These are phyloP conservation scores for Phytophthora quininea DNA, from an alignment of 352 stramenopile genomes.

Conservation along the genomic window DNA sequence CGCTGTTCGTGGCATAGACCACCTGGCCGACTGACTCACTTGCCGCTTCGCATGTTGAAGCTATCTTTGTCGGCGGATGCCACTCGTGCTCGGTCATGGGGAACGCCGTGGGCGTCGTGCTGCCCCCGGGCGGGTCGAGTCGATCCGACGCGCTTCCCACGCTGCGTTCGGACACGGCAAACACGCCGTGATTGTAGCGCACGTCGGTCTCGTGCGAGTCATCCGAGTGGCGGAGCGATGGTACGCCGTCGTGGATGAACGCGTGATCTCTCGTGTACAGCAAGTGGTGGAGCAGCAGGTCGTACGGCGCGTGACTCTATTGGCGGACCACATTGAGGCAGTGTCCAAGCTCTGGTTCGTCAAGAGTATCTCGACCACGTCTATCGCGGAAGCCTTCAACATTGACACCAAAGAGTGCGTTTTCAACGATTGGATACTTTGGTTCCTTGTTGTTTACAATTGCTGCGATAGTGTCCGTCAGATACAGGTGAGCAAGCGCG, in stretches of 20 bases:
- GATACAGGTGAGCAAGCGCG: slow-evolving; percentile 58
- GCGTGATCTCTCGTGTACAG: slow-evolving; percentile 52
- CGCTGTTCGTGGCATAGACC: too few species aligned
- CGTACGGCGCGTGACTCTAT: slow-evolving; percentile 41
- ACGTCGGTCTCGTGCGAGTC: slow-evolving; percentile 39
- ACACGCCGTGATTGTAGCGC: slow-evolving; percentile 36
- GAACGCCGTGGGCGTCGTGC: slow-evolving; percentile 47
- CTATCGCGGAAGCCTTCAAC: slow-evolving; percentile 55
- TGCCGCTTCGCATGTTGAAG: slow-evolving; percentile 27
- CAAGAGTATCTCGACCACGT: slow-evolving; percentile 65
- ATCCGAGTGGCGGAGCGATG: slow-evolving; percentile 44
- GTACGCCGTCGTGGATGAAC: slow-evolving; percentile 64
- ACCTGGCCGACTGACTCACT: slow-evolving; percentile 13
- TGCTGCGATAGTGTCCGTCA: slow-evolving; percentile 46
- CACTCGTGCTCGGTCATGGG: slow-evolving; percentile 59
- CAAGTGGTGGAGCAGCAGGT: slow-evolving; percentile 59
- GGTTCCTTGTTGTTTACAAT: neutral
- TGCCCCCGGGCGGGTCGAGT: slow-evolving; percentile 32
- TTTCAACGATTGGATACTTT: slow-evolving; percentile 2
- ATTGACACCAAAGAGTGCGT: slow-evolving; percentile 61
- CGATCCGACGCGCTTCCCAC: slow-evolving; percentile 25
- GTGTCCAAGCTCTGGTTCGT: slow-evolving; percentile 67
- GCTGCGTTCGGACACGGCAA: slow-evolving; percentile 33
- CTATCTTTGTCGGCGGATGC: slow-evolving; percentile 22
- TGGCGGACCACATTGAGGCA: slow-evolving; percentile 59